Evolutionary conservation across 2,329 filamentous ascomycete species (phyloP).

Genomic region (Chaetomiaceae sp.): DNA sequence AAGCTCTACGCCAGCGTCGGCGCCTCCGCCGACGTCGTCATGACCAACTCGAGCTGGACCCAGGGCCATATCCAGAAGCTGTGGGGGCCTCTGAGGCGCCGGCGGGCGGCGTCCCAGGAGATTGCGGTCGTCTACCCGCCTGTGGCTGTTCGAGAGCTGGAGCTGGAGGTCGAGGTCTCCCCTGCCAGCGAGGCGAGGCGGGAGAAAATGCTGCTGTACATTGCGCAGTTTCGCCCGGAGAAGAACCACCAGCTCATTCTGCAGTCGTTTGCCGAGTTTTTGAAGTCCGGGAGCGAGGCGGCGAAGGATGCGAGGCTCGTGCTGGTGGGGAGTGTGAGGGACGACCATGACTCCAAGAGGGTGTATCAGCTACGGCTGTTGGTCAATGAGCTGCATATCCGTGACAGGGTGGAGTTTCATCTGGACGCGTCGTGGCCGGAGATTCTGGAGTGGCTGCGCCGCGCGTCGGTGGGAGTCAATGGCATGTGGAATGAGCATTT

Average conservation of each 20-base stretch:
- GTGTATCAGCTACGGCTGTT: conserved; percentile 87
- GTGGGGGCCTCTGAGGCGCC: conserved; percentile 66
- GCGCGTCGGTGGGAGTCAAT: conserved; percentile 82
- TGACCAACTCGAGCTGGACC: conserved; percentile 98
- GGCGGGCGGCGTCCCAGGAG: too few species aligned
- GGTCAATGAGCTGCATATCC: conserved; percentile 80
- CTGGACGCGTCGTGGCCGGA: conserved; percentile 86
- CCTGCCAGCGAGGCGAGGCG: conserved; percentile 64
- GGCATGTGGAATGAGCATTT: conserved; percentile 99
- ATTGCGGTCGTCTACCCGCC: conserved; percentile 85
- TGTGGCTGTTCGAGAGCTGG: conserved; percentile 81
- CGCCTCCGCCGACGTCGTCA: conserved; percentile 81
- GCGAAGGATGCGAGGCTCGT: conserved; percentile 63
- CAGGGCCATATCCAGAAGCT: conserved; percentile 74
- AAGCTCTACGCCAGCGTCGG: conserved; percentile 77
- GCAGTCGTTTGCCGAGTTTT: conserved; percentile 74
- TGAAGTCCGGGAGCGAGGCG: conserved; percentile 50
- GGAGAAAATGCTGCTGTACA: conserved; percentile 75
- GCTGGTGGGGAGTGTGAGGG: conserved; percentile 87
- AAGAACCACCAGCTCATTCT: conserved; percentile 92
- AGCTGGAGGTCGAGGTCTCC: conserved; percentile 67
- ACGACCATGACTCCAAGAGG: conserved; percentile 71
- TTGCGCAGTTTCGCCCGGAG: conserved; percentile 94
- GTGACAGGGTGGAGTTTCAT: conserved; percentile 79
- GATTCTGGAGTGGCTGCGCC: conserved; percentile 73